Percentiles rank a stretch among this genome's conserved stretches.
phyloP scores from a whole-genome alignment of 805 yeast genomes.

The Myxozyma nipponensis region DNA sequence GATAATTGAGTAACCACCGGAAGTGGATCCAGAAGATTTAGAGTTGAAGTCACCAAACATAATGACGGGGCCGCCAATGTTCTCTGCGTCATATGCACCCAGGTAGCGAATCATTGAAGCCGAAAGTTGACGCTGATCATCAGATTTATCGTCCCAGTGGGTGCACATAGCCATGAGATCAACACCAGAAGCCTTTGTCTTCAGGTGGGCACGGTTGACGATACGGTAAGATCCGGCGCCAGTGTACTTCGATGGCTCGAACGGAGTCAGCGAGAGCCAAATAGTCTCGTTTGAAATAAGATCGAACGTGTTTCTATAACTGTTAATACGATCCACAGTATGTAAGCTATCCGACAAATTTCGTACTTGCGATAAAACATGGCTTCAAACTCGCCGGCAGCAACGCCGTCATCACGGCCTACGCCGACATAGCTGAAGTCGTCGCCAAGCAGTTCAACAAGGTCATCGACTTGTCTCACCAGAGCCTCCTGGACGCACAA shows the following conservation, averaged over 20 bases:
- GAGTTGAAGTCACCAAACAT: constrained; percentile 17
- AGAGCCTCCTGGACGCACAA: constrained; percentile 11
- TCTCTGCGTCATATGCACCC: constrained; percentile 16
- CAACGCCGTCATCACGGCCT: constrained; percentile 8
- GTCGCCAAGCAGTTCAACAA: constrained; percentile 1
- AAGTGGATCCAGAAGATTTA: constrained; percentile 5
- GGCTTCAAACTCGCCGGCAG: constrained; percentile 10
- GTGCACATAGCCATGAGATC: constrained; percentile 12
- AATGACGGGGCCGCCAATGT: constrained; percentile 3
- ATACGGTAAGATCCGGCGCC: constrained; percentile 14
- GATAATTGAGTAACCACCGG: constrained; percentile 13
- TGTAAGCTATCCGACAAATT: too few relatives aligned
- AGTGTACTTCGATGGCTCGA: constrained; percentile 11
- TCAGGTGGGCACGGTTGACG: constrained; percentile 7
- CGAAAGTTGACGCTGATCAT: constrained; percentile 11
- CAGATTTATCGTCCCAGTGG: constrained; percentile 18
- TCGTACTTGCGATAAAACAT: constrained; percentile 11
- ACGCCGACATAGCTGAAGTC: constrained; percentile 8
- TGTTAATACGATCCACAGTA: not conserved
- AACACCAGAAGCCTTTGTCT: not conserved
- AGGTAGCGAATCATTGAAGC: constrained; percentile 12
- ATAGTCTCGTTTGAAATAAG: constrained; percentile 6
- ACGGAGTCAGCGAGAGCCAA: constrained; percentile 13
- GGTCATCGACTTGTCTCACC: constrained; percentile 7
- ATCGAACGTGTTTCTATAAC: not conserved